These are phyloP conservation scores for Akanthomyces uredinophilus DNA, from an alignment of 2,329 filamentous ascomycete species.

Conservation along the genomic window DNA sequence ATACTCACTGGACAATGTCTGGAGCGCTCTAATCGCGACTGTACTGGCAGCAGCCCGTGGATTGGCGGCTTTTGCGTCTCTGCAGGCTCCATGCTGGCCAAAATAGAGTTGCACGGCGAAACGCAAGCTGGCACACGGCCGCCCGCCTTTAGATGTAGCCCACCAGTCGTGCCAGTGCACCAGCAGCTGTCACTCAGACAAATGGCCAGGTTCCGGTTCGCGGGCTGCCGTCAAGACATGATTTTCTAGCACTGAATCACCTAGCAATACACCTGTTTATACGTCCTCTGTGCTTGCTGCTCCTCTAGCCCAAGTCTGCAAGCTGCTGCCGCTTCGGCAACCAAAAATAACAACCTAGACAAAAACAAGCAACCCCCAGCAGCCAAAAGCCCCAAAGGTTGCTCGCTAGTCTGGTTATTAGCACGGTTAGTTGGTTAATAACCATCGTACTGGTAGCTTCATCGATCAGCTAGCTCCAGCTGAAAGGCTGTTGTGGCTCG, in stretches of 20 bases:
- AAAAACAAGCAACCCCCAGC: neutral
- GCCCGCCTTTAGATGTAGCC: neutral
- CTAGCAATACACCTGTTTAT: neutral
- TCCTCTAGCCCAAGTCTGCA: neutral
- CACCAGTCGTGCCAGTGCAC: no score
- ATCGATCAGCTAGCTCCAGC: constrained; percentile 4
- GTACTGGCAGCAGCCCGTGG: no score
- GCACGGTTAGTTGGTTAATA: neutral
- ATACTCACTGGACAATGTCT: no score
- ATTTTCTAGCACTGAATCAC: neutral
- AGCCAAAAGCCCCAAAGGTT: neutral
- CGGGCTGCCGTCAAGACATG: neutral
- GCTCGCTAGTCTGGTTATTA: no score
- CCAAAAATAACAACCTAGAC: neutral
- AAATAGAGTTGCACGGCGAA: constrained; percentile 10
- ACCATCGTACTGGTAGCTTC: constrained; percentile 1
- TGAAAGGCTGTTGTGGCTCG: constrained; percentile 11
- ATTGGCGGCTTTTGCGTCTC: no score
- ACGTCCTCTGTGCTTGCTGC: neutral
- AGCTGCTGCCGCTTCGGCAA: neutral
- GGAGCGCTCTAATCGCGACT: no score
- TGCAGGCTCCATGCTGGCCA: neutral
- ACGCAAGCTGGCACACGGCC: constrained; percentile 5
- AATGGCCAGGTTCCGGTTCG: neutral
- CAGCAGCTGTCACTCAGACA: neutral